Evolutionary conservation across 306 rosid genomes (phyloP), one percentile per base, ranked within the genome.

Genomic region (Fragaria nilgerrensis): DNA sequence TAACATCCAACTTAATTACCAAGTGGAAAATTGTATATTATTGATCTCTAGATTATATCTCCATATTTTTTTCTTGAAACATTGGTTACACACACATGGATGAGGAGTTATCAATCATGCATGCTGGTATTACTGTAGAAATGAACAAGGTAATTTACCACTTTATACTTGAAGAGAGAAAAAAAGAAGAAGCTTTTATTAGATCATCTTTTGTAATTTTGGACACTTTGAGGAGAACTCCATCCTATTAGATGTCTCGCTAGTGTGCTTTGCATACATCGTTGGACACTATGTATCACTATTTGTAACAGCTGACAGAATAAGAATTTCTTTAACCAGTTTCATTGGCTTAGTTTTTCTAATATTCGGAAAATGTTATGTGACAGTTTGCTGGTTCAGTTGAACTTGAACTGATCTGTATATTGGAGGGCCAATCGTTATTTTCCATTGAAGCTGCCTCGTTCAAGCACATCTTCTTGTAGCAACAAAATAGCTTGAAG

Each of bases 311-410:
- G 9, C 9, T 20, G 25, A 56, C 32, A 22, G 29, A 13, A 53
- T 20, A 5, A 9, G 73, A n/a, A 1, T 17, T 52, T 50, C 20
- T 19, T 17, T 53, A 56, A 22, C 5, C 9, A 39, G 41, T 74
- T 74, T 5, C 76, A 73, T 53, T 16, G 67, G 27, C 17, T 29
- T 14, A 41, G 19, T 13, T 41, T 50, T 66, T 9, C 74, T 52
- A 27, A 76, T 45, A 20, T 10, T n/a, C 10, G 20, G 43, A 62
- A 50, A 61, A 73, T 29, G 44, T 68, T 44, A 0, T 36, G 41
- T 47, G 53, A 56, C 86, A 83, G 86, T n/a, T 75, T 79, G 78
- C 86, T 83, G 13, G 72, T 75, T 55, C 77, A n/a, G 73, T 44
- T 79, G 83, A 58, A 71, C 37, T 55, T 83, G 47, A 59, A 66